These are phyloP conservation scores for Kazachstania sp. DNA, from an alignment of 1,139 yeast species.

Conservation along the genomic window DNA sequence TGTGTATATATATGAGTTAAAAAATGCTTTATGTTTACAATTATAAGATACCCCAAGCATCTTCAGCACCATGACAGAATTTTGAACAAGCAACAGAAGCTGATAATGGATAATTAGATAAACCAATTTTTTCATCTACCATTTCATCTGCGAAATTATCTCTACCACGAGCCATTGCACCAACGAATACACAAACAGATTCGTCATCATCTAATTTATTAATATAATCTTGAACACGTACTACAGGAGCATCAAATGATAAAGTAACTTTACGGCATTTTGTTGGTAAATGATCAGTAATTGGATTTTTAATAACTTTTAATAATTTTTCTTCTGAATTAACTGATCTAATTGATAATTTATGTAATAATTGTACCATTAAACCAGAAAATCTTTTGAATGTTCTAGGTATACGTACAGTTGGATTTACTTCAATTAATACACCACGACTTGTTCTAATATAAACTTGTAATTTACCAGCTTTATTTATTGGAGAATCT, in stretches of 20 bases:
- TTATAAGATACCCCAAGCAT: constrained; percentile 80
- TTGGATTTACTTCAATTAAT: constrained; percentile 88
- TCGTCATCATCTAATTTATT: constrained; percentile 74
- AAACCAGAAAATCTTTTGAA: constrained; percentile 95
- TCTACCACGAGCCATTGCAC: constrained; percentile 98
- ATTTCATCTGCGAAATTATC: constrained; percentile 95
- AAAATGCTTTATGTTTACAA: not conserved
- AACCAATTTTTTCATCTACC: constrained; percentile 93
- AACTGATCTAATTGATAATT: constrained; percentile 85
- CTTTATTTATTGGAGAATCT: constrained; percentile 95
- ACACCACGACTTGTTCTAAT: constrained; percentile 95
- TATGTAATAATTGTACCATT: constrained; percentile 92
- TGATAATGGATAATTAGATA: constrained; percentile 88
- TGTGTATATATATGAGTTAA: not conserved
- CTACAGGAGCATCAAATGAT: constrained; percentile 87
- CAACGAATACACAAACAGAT: constrained; percentile 94
- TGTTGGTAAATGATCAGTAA: constrained; percentile 91
- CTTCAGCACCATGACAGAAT: constrained; percentile 98
- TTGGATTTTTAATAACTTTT: constrained; percentile 92
- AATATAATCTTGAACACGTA: constrained; percentile 83
- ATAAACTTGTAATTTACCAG: constrained; percentile 92
- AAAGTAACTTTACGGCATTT: constrained; percentile 90
- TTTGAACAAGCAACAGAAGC: constrained; percentile 98
- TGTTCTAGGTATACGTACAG: constrained; percentile 95
- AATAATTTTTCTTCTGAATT: constrained; percentile 89